These are phyloP conservation scores for Boletus smithii DNA, from an alignment of 1,284 basidiomycete genomes.

Conservation along the genomic window DNA sequence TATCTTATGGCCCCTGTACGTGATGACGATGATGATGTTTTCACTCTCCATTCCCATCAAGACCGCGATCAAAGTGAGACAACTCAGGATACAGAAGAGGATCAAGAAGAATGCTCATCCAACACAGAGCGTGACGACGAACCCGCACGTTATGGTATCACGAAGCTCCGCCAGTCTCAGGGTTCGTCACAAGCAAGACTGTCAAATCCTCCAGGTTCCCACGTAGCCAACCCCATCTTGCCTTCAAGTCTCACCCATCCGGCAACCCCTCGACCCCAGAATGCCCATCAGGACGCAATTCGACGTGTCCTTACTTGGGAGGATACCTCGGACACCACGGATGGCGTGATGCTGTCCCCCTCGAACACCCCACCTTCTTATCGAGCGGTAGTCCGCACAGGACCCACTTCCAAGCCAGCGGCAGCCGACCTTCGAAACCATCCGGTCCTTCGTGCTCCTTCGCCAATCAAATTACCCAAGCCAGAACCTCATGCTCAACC, in stretches of 20 bases:
- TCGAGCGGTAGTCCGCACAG: conserved; percentile 38
- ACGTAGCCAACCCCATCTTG: conserved; percentile 23
- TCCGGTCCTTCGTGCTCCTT: conserved; percentile 24
- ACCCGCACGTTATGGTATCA: conserved; percentile 2
- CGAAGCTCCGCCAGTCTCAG: conserved; percentile 23
- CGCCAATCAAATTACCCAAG: conserved; percentile 32
- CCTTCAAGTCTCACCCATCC: conserved; percentile 27
- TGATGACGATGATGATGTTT: conserved; percentile 41
- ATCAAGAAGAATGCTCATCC: conserved; percentile 14
- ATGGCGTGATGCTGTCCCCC: conserved; percentile 32
- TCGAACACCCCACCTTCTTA: conserved; percentile 54
- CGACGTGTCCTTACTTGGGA: conserved; percentile 33
- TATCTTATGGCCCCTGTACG: conserved; percentile 27
- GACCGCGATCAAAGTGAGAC: conserved; percentile 35
- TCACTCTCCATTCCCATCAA: conserved; percentile 45
- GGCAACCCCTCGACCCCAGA: conserved; percentile 30
- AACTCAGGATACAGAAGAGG: conserved; percentile 21
- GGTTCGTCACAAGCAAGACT: conserved; percentile 12
- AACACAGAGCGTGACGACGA: conserved; percentile 27
- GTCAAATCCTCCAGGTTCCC: conserved; percentile 21
- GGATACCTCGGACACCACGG: conserved; percentile 39
- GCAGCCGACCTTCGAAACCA: conserved; percentile 16
- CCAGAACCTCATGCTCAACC: conserved; percentile 19
- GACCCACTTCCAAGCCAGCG: conserved; percentile 13
- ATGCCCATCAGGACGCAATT: conserved; percentile 10